Evolutionary conservation across 306 rosid species (phyloP), one percentile per base, ranked within the genome.

Genomic region (Glycine tomentella): DNA sequence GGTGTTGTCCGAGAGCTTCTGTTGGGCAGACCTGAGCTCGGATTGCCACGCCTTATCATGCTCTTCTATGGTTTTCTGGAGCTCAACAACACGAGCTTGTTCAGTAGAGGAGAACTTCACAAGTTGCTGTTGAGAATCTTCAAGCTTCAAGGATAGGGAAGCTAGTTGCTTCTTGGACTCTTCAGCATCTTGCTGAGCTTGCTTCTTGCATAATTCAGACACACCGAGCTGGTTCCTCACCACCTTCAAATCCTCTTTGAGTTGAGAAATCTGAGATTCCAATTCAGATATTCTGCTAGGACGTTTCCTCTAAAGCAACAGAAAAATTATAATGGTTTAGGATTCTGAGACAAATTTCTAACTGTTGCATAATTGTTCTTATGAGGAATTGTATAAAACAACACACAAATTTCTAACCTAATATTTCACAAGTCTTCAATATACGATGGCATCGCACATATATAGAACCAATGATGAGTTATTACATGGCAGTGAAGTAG

Each of bases 221-320:
- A 72, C 83, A 55, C 69, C 73, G 38, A 93, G 87, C 72, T 89
- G 91, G 55, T 86, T 79, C 81, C 87, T 90, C 25, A 88, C 87
- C 73, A 82, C 86, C 58, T 90, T 91, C 84, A 91, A 84, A 55
- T 95, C 97, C 70, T 88, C 97, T 77, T 85, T 86, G 13, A 93
- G 99, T 72, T 86, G 92, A 72, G 90, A 81, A 65, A 87, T 80
- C 90, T 90, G 93, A 77, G 90, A 82, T 77, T 93, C 97, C 75
- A 95, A 79, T 76, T 93, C 95, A n/a, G 91, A 82, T 85, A 93
- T 88, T 87, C 90, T 90, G 87, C 88, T 91, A 0, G 95, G 91
- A 63, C 89, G 90, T 86, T 90, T 91, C 83, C 87, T 91, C 97
- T 95, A 88, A 20, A 69, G 70, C 51, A 87, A 75, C 15, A 81